Percentiles rank a stretch among this genome's conserved stretches.
These are phyloP conservation scores for Trichomonas tenax DNA, from an alignment of 208 protist species.

Conservation along the genomic window DNA sequence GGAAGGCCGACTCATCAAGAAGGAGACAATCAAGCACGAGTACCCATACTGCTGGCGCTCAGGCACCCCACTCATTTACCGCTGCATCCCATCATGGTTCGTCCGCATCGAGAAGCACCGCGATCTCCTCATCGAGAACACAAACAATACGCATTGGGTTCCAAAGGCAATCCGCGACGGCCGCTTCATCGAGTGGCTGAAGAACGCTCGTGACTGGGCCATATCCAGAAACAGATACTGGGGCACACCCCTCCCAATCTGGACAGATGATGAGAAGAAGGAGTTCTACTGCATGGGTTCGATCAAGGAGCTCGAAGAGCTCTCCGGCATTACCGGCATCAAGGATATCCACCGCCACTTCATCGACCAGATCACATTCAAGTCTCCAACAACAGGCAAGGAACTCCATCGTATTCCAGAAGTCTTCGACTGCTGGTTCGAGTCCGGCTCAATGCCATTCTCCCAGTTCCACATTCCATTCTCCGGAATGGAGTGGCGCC, in stretches of 20 bases:
- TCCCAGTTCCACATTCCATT: conserved; percentile 96
- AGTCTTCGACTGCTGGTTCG: conserved; percentile 99
- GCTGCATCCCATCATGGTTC: conserved; percentile 90
- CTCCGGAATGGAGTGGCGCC: conserved; percentile 83
- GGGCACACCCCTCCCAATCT: conserved; percentile 97
- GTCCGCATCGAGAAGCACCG: conserved; percentile 85
- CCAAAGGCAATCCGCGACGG: conserved; percentile 82
- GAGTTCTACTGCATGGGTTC: conserved; percentile 82
- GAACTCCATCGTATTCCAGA: conserved; percentile 39
- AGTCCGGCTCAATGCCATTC: conserved; percentile 96
- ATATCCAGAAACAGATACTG: conserved; percentile 79
- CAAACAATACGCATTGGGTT: conserved; percentile 85
- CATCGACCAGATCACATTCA: conserved; percentile 94
- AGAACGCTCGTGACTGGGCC: conserved; percentile 86
- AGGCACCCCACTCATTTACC: conserved; percentile 87
- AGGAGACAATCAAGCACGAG: conserved; percentile 70
- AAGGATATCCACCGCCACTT: conserved; percentile 82
- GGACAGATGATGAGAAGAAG: conserved; percentile 65
- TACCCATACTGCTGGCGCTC: conserved; percentile 99
- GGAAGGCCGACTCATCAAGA: conserved; percentile 62
- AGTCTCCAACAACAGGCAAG: conserved; percentile 65
- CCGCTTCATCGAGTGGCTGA: conserved; percentile 98
- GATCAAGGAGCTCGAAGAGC: conserved; percentile 80
- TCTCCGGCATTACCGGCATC: conserved; percentile 43
- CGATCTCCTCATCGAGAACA: conserved; percentile 75